Percentiles rank a stretch among this genome's conserved stretches.
phyloP scores from a whole-genome alignment of 2,329 filamentous ascomycete species.

The Macrophomina phaseolina region DNA sequence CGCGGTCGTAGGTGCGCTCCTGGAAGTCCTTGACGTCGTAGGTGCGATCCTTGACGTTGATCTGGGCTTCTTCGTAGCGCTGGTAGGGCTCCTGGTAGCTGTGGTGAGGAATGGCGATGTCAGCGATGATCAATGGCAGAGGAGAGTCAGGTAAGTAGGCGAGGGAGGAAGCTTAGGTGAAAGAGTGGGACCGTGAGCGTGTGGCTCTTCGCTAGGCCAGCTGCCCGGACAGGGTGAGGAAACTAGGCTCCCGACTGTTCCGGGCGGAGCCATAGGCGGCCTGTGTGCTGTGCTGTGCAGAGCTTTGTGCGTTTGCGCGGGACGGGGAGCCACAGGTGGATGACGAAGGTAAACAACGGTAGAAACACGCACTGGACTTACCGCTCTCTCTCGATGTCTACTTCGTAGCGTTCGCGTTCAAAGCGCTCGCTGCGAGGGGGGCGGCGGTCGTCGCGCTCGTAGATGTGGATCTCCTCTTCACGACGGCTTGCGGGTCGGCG shows the following conservation, averaged over 20 bases:
- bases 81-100: slow-evolving; percentile 64
- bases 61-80: slow-evolving; percentile 67
- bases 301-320: slow-evolving; percentile 32
- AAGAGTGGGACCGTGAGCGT: background rate
- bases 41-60: slow-evolving; percentile 66
- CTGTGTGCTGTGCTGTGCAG: slow-evolving; percentile 15
- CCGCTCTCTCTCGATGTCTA: slow-evolving; percentile 39
- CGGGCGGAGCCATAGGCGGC: slow-evolving; percentile 17
- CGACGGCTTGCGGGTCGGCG: slow-evolving; percentile 64
- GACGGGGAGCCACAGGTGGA: background rate
- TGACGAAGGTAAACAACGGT: background rate
- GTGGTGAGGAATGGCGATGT: slow-evolving; percentile 38
- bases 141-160: slow-evolving; percentile 2
- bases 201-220: slow-evolving; percentile 17
- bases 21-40: slow-evolving; percentile 57
- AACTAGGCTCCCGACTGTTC: slow-evolving; percentile 29
- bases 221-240: slow-evolving; percentile 34
- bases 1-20: slow-evolving; percentile 53
- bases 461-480: slow-evolving; percentile 42
- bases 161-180: slow-evolving; percentile 19
- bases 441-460: slow-evolving; percentile 33
- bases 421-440: slow-evolving; percentile 19
- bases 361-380: slow-evolving; percentile 29
- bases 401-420: slow-evolving; percentile 30
- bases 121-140: slow-evolving; percentile 28